These are phyloP conservation scores for Cyclotella kingstonii DNA, from an alignment of 108 stramenopile genomes.

Conservation along the genomic window DNA sequence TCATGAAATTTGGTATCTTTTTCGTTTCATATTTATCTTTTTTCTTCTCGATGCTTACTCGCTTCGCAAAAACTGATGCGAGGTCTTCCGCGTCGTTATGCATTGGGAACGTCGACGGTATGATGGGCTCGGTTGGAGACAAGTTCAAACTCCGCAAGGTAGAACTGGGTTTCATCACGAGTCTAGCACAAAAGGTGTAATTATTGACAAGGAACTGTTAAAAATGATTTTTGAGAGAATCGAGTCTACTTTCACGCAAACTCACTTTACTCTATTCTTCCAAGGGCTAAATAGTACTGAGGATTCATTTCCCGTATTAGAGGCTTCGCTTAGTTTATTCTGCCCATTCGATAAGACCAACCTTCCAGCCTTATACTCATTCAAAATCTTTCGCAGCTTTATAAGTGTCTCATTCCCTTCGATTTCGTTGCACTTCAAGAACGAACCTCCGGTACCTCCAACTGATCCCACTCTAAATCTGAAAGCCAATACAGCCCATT, in stretches of 20 bases:
- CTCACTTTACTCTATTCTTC: neutral
- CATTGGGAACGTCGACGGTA: constrained; percentile 17
- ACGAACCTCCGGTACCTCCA: constrained; percentile 46
- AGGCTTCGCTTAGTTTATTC: neutral
- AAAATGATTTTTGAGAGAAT: too few species aligned
- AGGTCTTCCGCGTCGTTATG: constrained; percentile 23
- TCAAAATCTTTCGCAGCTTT: constrained; percentile 29
- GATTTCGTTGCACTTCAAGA: constrained; percentile 27
- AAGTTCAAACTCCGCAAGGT: neutral
- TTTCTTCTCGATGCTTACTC: constrained; percentile 9
- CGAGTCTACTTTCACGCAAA: neutral
- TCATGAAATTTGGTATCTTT: constrained; percentile 25
- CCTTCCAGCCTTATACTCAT: constrained; percentile 34
- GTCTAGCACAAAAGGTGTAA: too few species aligned
- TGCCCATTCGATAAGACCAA: neutral
- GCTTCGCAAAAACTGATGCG: constrained; percentile 12
- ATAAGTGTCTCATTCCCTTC: constrained; percentile 22
- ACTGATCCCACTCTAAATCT: constrained; percentile 61
- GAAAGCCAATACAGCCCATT: constrained; percentile 53
- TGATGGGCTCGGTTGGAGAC: neutral
- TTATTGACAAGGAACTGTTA: too few species aligned
- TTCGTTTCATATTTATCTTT: constrained; percentile 3
- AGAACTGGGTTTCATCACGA: neutral
- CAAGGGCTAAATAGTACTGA: neutral
- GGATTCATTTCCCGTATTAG: neutral